A percentile compares a stretch with the other conserved stretches of the same genome.
These are phyloP conservation scores for Eleusine coracana DNA, from an alignment of 176 grass and related monocot genomes.

Conservation along the genomic window DNA sequence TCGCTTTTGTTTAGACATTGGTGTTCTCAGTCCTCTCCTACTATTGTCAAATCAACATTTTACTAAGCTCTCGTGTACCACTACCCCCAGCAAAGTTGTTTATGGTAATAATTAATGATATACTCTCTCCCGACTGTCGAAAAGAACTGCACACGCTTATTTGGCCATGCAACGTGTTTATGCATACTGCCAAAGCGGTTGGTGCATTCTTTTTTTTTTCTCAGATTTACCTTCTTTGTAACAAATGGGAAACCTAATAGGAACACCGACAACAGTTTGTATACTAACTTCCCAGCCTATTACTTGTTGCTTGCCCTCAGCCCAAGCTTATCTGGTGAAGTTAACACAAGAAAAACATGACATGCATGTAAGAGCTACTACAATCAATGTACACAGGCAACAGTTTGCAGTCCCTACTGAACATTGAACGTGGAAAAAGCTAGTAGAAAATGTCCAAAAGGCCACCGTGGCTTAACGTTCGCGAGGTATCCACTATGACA, in stretches of 20 bases:
- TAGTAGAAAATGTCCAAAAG: constrained; percentile 40
- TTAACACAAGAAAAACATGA: constrained; percentile 13
- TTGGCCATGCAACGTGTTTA: too few relatives aligned
- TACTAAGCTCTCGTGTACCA: too few relatives aligned
- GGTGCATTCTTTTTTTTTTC: constrained; percentile 20
- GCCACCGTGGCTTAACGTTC: constrained; percentile 23
- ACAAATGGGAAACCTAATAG: constrained; percentile 6
- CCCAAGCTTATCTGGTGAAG: constrained; percentile 15
- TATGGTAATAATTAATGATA: too few relatives aligned
- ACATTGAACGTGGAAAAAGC: constrained; percentile 15
- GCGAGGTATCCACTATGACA: background rate
- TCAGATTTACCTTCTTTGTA: constrained; percentile 2
- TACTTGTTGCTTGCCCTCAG: background rate
- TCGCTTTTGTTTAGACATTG: too few relatives aligned
- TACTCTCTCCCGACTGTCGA: too few relatives aligned
- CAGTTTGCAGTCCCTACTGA: background rate
- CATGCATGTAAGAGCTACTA: constrained; percentile 13
- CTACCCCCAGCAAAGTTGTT: too few relatives aligned
- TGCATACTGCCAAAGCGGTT: constrained; percentile 25
- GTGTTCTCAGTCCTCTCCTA: too few relatives aligned
- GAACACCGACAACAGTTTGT: constrained; percentile 30
- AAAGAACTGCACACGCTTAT: too few relatives aligned
- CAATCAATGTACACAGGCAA: constrained; percentile 18
- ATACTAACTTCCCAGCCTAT: constrained; percentile 17
- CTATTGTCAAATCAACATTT: too few relatives aligned